A percentile compares a stretch with the other conserved stretches of the same genome.
Evolutionary conservation across 2,329 filamentous ascomycete genomes (phyloP).

Genomic region (Huntiella bhutanensis): DNA sequence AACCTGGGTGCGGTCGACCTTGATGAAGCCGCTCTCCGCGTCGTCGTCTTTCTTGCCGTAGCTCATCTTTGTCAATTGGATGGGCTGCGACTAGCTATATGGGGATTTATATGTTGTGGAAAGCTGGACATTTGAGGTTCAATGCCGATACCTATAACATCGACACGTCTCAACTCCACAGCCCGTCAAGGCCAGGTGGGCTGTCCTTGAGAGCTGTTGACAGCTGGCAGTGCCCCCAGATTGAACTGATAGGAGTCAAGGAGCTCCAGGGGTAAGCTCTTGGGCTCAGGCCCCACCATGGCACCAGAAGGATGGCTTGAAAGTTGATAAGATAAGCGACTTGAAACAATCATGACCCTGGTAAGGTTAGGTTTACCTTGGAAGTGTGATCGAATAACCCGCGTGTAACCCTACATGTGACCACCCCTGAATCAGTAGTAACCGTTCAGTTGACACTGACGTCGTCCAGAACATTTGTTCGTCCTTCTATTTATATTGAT

Average conservation of each 20-base stretch:
- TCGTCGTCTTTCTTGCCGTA: slow-evolving; percentile 99
- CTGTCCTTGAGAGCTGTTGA: background rate
- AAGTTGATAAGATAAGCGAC: no score
- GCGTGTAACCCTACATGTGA: no score
- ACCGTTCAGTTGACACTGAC: no score
- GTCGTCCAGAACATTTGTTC: no score
- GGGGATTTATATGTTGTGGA: slow-evolving; percentile 2
- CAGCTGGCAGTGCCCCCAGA: background rate
- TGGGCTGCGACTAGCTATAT: slow-evolving; percentile 3
- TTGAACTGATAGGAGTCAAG: no score
- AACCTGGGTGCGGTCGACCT: slow-evolving; percentile 92
- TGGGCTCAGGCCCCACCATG: no score
- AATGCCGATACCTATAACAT: slow-evolving; percentile 8
- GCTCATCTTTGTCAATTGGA: slow-evolving; percentile 49
- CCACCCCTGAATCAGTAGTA: no score
- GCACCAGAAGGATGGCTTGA: no score
- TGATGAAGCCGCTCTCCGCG: slow-evolving; percentile 79
- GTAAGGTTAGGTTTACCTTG: no score
- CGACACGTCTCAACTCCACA: slow-evolving; percentile 11
- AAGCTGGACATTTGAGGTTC: slow-evolving; percentile 5
- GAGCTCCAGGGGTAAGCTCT: slow-evolving; percentile 1
- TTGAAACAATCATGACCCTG: no score
- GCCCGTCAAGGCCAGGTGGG: slow-evolving; percentile 1
- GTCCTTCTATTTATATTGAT: no score
- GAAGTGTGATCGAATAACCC: no score